These are phyloP conservation scores for Fraxinus baroniana DNA, from an alignment of 305 asterid genomes.

Conservation along the genomic window DNA sequence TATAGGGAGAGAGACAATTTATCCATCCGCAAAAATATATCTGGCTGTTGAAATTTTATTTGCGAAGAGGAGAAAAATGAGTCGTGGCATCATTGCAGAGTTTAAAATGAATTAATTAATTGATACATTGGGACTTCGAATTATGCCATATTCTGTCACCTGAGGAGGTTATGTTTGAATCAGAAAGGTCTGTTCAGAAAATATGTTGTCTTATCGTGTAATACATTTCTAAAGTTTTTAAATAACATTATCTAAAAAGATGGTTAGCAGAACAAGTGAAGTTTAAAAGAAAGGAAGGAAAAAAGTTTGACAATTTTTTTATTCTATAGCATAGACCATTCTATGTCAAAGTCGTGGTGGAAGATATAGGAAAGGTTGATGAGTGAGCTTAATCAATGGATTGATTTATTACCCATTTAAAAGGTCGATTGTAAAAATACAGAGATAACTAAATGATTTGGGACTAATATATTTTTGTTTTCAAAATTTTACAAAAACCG, in stretches of 20 bases:
- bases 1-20: constrained; percentile 4
- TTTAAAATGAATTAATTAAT: background rate
- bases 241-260: background rate
- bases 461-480: background rate
- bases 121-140: background rate
- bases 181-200: background rate
- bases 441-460: background rate
- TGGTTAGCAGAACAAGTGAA: background rate
- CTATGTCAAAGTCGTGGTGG: background rate
- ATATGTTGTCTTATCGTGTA: background rate
- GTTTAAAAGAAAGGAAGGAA: background rate
- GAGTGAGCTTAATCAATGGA: background rate
- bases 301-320: too few species aligned
- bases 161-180: background rate
- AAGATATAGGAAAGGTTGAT: background rate
- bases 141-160: background rate
- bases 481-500: background rate
- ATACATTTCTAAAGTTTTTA: background rate
- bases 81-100: background rate
- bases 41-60: background rate
- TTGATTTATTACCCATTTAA: background rate
- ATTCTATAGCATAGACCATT: background rate
- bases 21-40: background rate
- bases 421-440: background rate
- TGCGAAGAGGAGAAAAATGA: background rate